Base-by-base conservation (phyloP, 371 early-diverging fungal species). In the Sporodiniella umbellata region DNA sequence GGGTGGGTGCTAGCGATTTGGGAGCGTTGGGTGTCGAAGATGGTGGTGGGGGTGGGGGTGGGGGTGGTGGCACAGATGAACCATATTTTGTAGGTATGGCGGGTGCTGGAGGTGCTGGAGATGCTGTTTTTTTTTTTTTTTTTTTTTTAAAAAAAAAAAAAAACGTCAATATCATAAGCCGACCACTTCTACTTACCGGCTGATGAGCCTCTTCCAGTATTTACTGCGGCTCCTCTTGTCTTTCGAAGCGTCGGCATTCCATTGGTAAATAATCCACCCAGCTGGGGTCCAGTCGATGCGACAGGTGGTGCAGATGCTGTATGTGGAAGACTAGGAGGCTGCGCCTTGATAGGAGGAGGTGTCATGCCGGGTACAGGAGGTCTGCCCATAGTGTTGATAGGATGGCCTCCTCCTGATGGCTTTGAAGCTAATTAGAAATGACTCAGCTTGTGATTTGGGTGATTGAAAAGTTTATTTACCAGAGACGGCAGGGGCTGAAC, bases 231-330 rank as follows among this genome's bases (percentile, higher is more conserved):
- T n/a, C 75, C 75, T 55, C 54, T 54, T 37, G 76, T 72, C 26
- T 76, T 78, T 61, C 81, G 75, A 17, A 86, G 66, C 8, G 78
- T 78, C 38, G 86, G 86, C 72, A 86, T 78, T 30, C 84, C 86
- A 45, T 75, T 73, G n/a, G 82, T 79, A 66, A 86, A 84, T 8
- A 86, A 56, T 8, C 83, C 84, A 23, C 80, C 86, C 12, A 86
- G 64, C 44, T 61, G 67, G 21, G 70, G 67, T 15, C 68, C 72
- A 21, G 52, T 38, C 2, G 54, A 45, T 1, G 64, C 54, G 18
- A 42, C 17, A n/a, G 48, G 33, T 26, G 45, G 19, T 31, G 54
- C 30, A 24, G 60, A 50, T 15, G 64, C 40, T 15, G 56, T 51
- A 33, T 54, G 51, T 17, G 45, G 25, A 38, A 50, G 38, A 23